Percentiles rank a stretch among this genome's conserved stretches.
These are phyloP conservation scores for Saccharomycopsis oosterbeekiorum DNA, from an alignment of 805 yeast genomes.

Conservation along the genomic window DNA sequence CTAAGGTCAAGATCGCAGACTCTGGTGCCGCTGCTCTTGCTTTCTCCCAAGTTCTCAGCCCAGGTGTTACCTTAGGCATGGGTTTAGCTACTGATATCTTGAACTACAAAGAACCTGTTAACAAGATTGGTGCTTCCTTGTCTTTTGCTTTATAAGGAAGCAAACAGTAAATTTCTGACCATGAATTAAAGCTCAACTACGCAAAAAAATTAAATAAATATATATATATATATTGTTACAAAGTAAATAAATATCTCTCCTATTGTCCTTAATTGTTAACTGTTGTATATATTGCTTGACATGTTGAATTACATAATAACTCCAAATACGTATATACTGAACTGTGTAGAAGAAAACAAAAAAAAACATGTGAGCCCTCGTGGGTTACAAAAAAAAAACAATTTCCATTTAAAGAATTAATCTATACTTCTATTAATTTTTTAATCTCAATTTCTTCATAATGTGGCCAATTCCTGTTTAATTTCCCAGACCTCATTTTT, in stretches of 20 bases:
- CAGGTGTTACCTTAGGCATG: slow-evolving; percentile 92
- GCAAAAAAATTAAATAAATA: too few species aligned
- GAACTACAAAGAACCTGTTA: slow-evolving; percentile 89
- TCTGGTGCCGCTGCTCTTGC: slow-evolving; percentile 89
- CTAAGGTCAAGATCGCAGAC: slow-evolving; percentile 96
- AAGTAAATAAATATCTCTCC: background rate
- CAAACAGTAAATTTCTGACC: too few species aligned
- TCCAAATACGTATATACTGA: too few species aligned
- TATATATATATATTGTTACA: background rate
- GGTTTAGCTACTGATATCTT: slow-evolving; percentile 96
- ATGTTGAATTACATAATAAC: background rate
- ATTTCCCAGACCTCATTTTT: background rate
- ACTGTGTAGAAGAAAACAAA: background rate
- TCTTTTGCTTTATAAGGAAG: slow-evolving; percentile 70
- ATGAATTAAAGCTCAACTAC: too few species aligned
- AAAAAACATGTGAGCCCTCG: background rate
- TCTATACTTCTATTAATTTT: too few species aligned
- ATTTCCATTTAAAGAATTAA: too few species aligned
- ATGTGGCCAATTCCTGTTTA: background rate
- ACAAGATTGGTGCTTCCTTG: slow-evolving; percentile 93
- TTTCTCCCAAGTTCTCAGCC: slow-evolving; percentile 90
- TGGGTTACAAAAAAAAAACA: background rate
- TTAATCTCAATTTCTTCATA: background rate
- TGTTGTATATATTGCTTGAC: too few species aligned
- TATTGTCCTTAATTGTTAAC: too few species aligned